Evolutionary conservation across 306 rosid genomes (phyloP).

Genomic region (Fragaria nilgerrensis): DNA sequence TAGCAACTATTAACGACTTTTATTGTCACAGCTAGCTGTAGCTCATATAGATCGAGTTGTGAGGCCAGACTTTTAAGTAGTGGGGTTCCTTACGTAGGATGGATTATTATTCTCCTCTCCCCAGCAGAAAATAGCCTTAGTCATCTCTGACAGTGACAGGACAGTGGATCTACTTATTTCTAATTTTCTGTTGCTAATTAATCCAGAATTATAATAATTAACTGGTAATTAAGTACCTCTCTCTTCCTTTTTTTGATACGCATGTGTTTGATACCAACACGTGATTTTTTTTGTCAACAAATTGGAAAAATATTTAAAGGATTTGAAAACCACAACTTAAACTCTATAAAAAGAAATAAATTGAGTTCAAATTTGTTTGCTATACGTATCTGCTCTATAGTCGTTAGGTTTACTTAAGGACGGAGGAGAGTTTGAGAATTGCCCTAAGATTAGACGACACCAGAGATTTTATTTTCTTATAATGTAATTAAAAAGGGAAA

Average conservation of each 20-base stretch:
- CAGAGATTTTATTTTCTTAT: too few species aligned
- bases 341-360: too few species aligned
- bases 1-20: conserved; percentile 5
- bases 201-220: neutral
- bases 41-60: neutral
- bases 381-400: too few species aligned
- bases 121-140: neutral
- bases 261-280: neutral
- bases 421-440: too few species aligned
- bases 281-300: neutral
- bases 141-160: neutral
- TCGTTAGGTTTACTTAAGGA: too few species aligned
- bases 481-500: too few species aligned
- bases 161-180: neutral
- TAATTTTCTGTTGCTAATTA: neutral
- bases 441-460: too few species aligned
- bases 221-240: neutral
- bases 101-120: neutral
- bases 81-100: neutral
- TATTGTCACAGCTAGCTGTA: neutral
- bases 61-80: neutral
- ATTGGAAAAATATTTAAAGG: too few species aligned
- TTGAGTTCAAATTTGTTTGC: too few species aligned
- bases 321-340: too few species aligned
- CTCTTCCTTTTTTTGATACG: neutral